Evolutionary conservation across 208 protist genomes (phyloP).

Genomic region (Acanthamoeba rhysodes): DNA sequence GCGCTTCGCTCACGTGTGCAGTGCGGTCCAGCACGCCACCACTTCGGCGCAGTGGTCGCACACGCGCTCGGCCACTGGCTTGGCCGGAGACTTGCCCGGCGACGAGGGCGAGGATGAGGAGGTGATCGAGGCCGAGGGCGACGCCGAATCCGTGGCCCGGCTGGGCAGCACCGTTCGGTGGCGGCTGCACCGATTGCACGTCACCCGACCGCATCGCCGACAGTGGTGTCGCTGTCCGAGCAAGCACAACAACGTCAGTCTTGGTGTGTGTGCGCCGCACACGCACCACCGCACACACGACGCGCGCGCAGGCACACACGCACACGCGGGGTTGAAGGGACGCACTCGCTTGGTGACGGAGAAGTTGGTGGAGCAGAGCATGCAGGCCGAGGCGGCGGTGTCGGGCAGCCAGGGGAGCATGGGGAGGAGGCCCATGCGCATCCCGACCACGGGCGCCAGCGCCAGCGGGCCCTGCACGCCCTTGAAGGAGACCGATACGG

Average conservation of each 20-base stretch:
- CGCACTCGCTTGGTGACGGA: not conserved
- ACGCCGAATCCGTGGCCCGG: not conserved
- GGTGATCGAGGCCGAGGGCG: not conserved
- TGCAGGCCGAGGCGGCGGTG: not conserved
- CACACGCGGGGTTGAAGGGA: no score
- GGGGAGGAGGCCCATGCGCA: constrained; percentile 4
- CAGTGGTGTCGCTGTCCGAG: constrained; percentile 4
- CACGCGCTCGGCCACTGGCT: not conserved
- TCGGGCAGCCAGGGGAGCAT: constrained; percentile 27
- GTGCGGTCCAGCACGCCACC: not conserved
- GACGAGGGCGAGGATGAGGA: constrained; percentile 5
- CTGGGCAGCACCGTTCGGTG: not conserved
- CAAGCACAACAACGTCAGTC: not conserved
- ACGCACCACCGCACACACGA: not conserved
- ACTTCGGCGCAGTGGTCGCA: constrained; percentile 1
- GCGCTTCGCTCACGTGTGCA: not conserved
- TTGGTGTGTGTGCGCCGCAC: not conserved
- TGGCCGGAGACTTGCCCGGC: not conserved
- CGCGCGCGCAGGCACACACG: not conserved
- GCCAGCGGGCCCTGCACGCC: not conserved
- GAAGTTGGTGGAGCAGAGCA: not conserved
- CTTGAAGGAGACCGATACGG: not conserved
- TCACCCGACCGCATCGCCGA: not conserved
- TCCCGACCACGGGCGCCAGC: not conserved
- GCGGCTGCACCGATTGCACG: not conserved